phyloP scores from a whole-genome alignment of 2,329 filamentous ascomycete genomes.

The Penicillium sp. region DNA sequence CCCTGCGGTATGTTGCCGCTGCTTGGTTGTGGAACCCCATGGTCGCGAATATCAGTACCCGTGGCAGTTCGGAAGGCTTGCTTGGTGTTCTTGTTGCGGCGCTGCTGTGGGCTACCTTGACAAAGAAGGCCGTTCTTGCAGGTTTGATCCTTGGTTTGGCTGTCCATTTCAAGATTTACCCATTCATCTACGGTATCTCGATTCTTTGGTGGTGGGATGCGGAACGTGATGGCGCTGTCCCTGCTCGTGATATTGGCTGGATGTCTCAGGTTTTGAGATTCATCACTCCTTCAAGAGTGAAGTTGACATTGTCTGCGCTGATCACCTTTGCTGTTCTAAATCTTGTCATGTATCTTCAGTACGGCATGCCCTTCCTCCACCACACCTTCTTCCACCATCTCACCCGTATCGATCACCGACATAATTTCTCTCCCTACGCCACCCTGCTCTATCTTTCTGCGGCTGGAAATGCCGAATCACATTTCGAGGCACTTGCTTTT shows the following conservation, averaged over 20 bases:
- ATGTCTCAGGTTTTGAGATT: conserved; percentile 29
- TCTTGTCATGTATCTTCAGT: conserved; percentile 72
- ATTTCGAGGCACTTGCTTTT: conserved; percentile 80
- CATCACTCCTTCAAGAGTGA: conserved; percentile 40
- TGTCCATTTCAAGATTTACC: conserved; percentile 98
- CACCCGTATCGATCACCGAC: conserved; percentile 88
- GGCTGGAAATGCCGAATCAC: conserved; percentile 48
- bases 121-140: conserved; percentile 62
- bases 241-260: conserved; percentile 1
- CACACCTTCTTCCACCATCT: conserved; percentile 95
- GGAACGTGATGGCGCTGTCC: conserved; percentile 21
- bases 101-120: conserved; percentile 77
- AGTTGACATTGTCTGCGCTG: conserved; percentile 59
- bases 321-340: conserved; percentile 74
- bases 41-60: conserved; percentile 94
- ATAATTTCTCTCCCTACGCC: conserved; percentile 98
- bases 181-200: conserved; percentile 83
- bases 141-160: conserved; percentile 75
- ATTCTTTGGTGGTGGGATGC: conserved; percentile 45
- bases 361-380: conserved; percentile 76
- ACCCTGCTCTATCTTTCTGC: conserved; percentile 85
- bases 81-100: conserved; percentile 81
- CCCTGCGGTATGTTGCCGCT: conserved; percentile 69
- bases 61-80: conserved; percentile 89
- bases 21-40: conserved; percentile 97